phyloP scores from a whole-genome alignment of 345 rosid genomes.

The Bruguiera parviflora region DNA sequence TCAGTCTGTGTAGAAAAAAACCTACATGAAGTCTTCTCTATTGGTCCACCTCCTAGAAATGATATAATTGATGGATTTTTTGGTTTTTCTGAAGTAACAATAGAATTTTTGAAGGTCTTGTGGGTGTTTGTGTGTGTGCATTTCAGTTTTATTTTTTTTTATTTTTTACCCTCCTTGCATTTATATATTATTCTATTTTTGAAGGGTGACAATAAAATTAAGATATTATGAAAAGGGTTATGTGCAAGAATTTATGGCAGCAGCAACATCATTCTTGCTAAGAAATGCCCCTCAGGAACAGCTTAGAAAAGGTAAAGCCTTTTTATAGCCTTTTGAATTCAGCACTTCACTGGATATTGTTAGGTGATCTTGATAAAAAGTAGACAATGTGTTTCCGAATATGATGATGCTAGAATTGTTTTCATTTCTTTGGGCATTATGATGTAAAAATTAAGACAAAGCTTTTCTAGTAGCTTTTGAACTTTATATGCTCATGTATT shows the following conservation, averaged over 20 bases:
- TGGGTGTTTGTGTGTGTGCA: no score
- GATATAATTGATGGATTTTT: no score
- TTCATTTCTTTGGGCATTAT: no score
- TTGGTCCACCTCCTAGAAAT: no score
- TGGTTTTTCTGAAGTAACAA: no score
- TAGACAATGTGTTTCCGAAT: neutral
- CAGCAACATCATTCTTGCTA: slow-evolving; percentile 73
- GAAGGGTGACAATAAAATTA: slow-evolving; percentile 62
- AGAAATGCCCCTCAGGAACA: slow-evolving; percentile 64
- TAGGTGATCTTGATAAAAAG: neutral
- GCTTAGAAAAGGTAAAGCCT: slow-evolving; percentile 52
- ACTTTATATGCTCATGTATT: neutral
- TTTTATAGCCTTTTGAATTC: neutral
- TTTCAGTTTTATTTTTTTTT: no score
- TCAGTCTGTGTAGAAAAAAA: no score
- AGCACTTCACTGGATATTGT: neutral
- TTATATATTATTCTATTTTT: slow-evolving; percentile 20
- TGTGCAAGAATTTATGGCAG: slow-evolving; percentile 71
- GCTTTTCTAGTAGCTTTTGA: neutral
- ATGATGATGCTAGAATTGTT: no score
- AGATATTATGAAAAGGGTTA: slow-evolving; percentile 66
- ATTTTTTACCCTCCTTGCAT: neutral
- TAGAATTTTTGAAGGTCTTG: no score
- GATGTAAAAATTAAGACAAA: no score
- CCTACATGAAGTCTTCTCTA: no score